Percentiles rank a stretch among this genome's conserved stretches.
These are phyloP conservation scores for Telopea speciosissima DNA, from an alignment of 177 flowering plant species.

Conservation along the genomic window DNA sequence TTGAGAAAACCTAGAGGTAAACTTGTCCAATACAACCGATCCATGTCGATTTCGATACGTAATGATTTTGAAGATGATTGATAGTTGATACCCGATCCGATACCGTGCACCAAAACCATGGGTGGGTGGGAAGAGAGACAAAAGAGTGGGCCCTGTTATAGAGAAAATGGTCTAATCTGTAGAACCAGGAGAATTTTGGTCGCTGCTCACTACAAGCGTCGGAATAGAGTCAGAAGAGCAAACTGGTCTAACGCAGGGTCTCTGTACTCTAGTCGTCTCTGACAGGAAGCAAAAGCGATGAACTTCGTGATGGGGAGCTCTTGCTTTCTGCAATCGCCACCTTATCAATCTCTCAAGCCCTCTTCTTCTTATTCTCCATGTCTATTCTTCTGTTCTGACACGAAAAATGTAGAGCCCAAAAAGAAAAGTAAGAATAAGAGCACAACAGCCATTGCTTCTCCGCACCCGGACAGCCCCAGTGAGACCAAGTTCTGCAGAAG, in stretches of 20 bases:
- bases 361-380: constrained; percentile 18
- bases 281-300: background rate
- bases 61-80: too few species aligned
- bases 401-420: constrained; percentile 21
- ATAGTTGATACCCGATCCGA: too few species aligned
- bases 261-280: background rate
- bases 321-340: constrained; percentile 28
- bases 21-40: too few species aligned
- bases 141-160: too few species aligned
- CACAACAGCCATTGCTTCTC: constrained; percentile 21
- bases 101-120: too few species aligned
- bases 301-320: constrained; percentile 33
- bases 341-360: constrained; percentile 14
- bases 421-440: constrained; percentile 9
- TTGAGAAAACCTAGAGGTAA: too few species aligned
- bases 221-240: background rate
- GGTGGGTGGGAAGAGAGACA: too few species aligned
- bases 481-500: constrained; percentile 26
- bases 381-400: constrained; percentile 6
- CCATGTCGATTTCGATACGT: too few species aligned
- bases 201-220: background rate
- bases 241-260: too few species aligned
- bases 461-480: constrained; percentile 16
- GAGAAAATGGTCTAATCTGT: background rate
- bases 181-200: background rate